Conservation (phyloP, 1,284 basidiomycete species). For the Boletus semigastroideus region DNA sequence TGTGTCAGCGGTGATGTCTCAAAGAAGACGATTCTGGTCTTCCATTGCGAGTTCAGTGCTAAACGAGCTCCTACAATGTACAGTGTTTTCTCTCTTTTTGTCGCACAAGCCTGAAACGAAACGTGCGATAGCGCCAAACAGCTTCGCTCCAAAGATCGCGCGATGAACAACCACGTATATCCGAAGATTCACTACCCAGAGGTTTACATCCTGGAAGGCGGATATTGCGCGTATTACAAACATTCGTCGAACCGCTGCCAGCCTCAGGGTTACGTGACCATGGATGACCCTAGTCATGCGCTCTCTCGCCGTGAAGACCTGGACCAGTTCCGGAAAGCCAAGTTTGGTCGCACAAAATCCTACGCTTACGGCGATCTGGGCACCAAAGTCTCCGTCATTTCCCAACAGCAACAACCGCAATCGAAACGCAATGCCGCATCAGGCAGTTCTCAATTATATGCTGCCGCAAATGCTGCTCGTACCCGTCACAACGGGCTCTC, state of each 20-base stretch:
- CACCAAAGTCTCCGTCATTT: conserved; percentile 37
- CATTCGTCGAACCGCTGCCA: conserved; percentile 69
- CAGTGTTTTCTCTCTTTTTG: conserved; percentile 30
- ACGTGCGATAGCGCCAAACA: conserved; percentile 74
- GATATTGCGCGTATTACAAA: conserved; percentile 88
- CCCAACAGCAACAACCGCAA: conserved; percentile 40
- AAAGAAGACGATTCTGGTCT: conserved; percentile 85
- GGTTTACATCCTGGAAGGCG: conserved; percentile 95
- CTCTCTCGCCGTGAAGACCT: conserved; percentile 81
- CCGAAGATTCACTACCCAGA: conserved; percentile 96
- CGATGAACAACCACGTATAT: conserved; percentile 84
- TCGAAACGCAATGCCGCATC: conserved; percentile 64
- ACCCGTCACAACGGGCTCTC: conserved; percentile 55
- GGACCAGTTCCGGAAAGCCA: conserved; percentile 87
- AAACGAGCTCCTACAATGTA: conserved; percentile 96
- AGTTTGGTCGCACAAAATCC: conserved; percentile 83
- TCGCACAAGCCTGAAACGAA: conserved; percentile 16
- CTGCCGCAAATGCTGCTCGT: conserved; percentile 65
- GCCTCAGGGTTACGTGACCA: conserved; percentile 82
- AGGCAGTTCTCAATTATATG: conserved; percentile 53
- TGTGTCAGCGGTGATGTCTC: conserved; percentile 77
- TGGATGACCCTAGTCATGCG: conserved; percentile 91
- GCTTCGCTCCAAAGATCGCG: conserved; percentile 87
- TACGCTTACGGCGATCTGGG: conserved; percentile 80
- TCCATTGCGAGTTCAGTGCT: conserved; percentile 97